Percentiles rank a stretch among this genome's conserved stretches.
Conservation (phyloP, 106 monocot species). For the Posidonia australis region DNA sequence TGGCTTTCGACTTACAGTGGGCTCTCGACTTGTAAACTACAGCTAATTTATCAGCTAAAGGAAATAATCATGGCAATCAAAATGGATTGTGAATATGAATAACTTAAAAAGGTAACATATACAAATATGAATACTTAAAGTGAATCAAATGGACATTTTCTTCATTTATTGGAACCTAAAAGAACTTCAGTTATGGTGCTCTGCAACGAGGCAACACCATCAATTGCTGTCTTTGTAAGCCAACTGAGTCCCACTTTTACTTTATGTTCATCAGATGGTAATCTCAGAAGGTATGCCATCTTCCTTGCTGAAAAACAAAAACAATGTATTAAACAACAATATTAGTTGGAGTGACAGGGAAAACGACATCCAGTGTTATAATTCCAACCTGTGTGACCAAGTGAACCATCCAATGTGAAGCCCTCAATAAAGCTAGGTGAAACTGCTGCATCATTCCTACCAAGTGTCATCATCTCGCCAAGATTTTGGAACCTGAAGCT, state of each 20-base stretch:
- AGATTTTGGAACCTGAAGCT: conserved; percentile 77
- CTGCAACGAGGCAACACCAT: conserved; percentile 58
- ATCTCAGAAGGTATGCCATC: conserved; percentile 54
- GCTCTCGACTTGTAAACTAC: too few relatives aligned
- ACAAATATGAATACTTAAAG: too few relatives aligned
- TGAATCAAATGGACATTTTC: neutral
- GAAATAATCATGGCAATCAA: too few relatives aligned
- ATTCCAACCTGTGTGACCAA: conserved; percentile 74
- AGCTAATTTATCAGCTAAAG: too few relatives aligned
- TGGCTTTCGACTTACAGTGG: too few relatives aligned
- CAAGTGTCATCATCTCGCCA: conserved; percentile 97
- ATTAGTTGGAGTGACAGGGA: neutral
- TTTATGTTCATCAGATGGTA: conserved; percentile 89
- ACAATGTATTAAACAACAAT: neutral
- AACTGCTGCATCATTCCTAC: conserved; percentile 68
- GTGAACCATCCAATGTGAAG: conserved; percentile 80
- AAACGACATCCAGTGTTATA: neutral
- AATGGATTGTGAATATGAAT: too few relatives aligned
- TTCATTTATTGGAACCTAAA: conserved; percentile 3
- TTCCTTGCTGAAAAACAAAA: conserved; percentile 62
- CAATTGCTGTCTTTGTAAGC: conserved; percentile 66
- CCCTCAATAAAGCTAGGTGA: conserved; percentile 82
- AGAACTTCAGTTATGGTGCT: conserved; percentile 28
- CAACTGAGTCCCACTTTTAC: conserved; percentile 89
- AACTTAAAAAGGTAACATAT: too few relatives aligned